Evolutionary conservation across 2,329 filamentous ascomycete genomes (phyloP), one percentile per base, ranked within the genome.

Genomic region (Fusarium armeniacum): DNA sequence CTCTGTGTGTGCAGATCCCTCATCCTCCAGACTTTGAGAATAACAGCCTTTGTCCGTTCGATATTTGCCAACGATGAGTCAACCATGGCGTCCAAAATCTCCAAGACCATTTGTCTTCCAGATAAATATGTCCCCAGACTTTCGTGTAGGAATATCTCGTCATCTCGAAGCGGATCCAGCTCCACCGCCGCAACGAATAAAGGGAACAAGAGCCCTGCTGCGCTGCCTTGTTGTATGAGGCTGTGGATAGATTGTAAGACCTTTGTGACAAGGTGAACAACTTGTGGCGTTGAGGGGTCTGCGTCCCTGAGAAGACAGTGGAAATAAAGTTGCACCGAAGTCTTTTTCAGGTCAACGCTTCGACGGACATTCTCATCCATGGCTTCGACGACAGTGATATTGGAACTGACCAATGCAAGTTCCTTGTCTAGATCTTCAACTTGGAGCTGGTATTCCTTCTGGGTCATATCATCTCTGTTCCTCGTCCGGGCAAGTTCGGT

Each of bases 11-110:
- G 43, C 3, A 77, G 47, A 24, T 85, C 82, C 24, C 83, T 77
- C 44, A 79, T 78, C 58, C 81, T 79, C 83, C 83, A 85, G 13
- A 85, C 78, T 45, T 82, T 83, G 12, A 80, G 76, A 53, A 85
- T 83, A 5, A 85, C 83, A 1, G 81, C 79, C 13, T 81, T 76
- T 10, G 82, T 84, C 22, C 81, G 78, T 12, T 79, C 76, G 9
- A 84, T 77, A 46, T 85, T 85, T 1, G 73, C 76, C 2, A 84
- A 73, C 2, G 81, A 82, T 1, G 77, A 80, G 24, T 80, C 77
- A 0, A 78, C 75, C 76, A 85, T 80, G 3, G 76, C 75, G 5
- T 79, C 76, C n/a, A 74, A 43, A 9, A 57, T 70, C 6, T 73
- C 72, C 1, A 74, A 28, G 0, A 74, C 67, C 1, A 72, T 26